phyloP scores from a whole-genome alignment of 495 filamentous ascomycete genomes.

The Podospora comata region DNA sequence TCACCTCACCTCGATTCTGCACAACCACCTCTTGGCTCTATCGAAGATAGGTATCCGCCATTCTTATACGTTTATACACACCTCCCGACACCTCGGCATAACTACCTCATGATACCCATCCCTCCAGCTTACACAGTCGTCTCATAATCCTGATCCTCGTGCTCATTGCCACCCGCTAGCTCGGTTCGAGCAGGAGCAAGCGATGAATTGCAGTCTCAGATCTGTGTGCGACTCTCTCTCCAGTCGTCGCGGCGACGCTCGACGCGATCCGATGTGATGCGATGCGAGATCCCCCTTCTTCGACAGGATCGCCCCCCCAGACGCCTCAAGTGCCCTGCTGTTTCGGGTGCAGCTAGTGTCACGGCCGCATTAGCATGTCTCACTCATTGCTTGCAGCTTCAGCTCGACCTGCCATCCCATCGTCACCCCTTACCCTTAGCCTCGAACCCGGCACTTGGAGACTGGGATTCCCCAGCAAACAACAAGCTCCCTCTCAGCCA shows the following conservation, averaged over 20 bases:
- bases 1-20: not conserved
- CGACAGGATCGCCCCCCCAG: not conserved
- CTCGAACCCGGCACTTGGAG: not conserved
- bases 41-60: too few relatives aligned
- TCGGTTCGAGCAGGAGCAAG: not conserved
- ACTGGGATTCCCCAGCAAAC: not conserved
- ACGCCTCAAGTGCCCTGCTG: conserved; percentile 1
- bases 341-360: conserved; percentile 2
- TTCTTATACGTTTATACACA: not conserved
- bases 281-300: not conserved
- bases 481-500: not conserved
- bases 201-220: not conserved
- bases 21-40: not conserved
- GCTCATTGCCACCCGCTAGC: not conserved
- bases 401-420: conserved; percentile 5
- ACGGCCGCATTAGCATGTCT: conserved; percentile 8
- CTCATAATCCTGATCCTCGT: not conserved
- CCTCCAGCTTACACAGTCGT: not conserved
- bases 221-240: not conserved
- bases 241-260: not conserved
- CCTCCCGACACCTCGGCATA: not conserved
- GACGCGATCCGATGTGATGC: not conserved
- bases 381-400: conserved; percentile 10
- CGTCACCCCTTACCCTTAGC: conserved; percentile 3
- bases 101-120: not conserved